phyloP scores from a whole-genome alignment of 176 grass and related monocot species.

The Sorghum bicolor region Sorghum_bicolor_NCBIv3 NC_012875.2:53562001-53562500 shows the following conservation, averaged over 20 bases:
- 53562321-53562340: neutral
- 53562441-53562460: neutral
- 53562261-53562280: neutral
- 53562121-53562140: neutral
- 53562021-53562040: neutral
- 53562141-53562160: neutral
- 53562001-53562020: neutral
- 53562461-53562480: neutral
- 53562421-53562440: neutral
- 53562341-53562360: neutral
- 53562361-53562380: neutral
- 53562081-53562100: neutral
- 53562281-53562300: neutral
- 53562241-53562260: neutral
- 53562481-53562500: neutral
- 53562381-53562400: neutral
- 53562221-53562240: neutral
- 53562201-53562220: neutral
- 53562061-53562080: neutral
- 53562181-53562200: no score
- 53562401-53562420: neutral
- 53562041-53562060: neutral
- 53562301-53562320: neutral
- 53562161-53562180: no score
- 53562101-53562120: neutral